phyloP scores from a whole-genome alignment of 75 land plant genomes.

The Sequoiadendron giganteum region DNA sequence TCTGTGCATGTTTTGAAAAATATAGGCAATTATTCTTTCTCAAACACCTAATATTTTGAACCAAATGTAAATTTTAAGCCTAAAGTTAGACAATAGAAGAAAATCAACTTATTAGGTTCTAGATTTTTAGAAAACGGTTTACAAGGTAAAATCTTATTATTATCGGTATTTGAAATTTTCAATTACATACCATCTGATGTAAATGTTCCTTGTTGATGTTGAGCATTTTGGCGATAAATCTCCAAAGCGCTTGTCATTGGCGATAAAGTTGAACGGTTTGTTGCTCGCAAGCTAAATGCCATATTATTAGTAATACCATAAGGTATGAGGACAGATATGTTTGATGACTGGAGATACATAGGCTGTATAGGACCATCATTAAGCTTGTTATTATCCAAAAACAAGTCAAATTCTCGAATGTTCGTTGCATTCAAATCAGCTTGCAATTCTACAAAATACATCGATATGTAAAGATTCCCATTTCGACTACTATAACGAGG shows the following conservation, averaged over 20 bases:
- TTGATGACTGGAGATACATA: neutral
- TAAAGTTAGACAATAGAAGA: too few species aligned
- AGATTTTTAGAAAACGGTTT: too few species aligned
- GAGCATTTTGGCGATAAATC: neutral
- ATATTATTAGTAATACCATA: neutral
- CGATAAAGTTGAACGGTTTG: neutral
- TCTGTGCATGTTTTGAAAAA: too few species aligned
- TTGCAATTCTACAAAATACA: constrained; percentile 6
- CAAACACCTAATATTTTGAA: too few species aligned
- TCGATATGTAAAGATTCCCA: neutral
- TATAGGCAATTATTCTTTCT: too few species aligned
- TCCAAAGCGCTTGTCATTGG: neutral
- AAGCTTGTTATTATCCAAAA: neutral
- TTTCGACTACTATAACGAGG: too few species aligned
- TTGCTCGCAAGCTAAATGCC: neutral
- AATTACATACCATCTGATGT: neutral
- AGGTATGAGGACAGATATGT: neutral
- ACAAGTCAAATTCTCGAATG: neutral
- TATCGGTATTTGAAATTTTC: too few species aligned
- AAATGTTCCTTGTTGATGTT: neutral
- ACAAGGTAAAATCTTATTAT: too few species aligned
- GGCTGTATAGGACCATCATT: neutral
- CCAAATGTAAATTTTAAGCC: too few species aligned
- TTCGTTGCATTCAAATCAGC: neutral
- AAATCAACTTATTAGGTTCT: too few species aligned